Conservation (phyloP, 306 rosid species). For the Lathyrus sativus region DNA sequence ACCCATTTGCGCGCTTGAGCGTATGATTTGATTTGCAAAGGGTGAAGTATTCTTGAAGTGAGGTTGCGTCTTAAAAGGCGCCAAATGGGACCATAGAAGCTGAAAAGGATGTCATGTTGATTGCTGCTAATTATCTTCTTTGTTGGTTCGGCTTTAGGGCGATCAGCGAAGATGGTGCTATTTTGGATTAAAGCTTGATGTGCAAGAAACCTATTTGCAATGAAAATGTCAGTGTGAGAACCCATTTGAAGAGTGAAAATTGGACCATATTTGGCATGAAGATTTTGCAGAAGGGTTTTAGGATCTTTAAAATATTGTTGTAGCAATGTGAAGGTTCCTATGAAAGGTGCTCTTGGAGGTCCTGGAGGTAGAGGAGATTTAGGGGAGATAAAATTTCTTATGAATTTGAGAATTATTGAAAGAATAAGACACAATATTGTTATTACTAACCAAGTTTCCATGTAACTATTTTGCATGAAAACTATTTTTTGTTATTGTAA, state of each 20-base stretch:
- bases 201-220: conserved; percentile 38
- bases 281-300: conserved; percentile 32
- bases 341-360: conserved; percentile 29
- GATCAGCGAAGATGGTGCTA: conserved; percentile 39
- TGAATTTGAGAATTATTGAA: conserved; percentile 16
- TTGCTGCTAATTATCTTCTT: conserved; percentile 36
- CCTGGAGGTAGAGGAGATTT: conserved; percentile 44
- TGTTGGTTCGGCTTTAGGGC: conserved; percentile 35
- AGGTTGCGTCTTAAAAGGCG: conserved; percentile 50
- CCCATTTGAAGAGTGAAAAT: conserved; percentile 41
- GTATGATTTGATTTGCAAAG: conserved; percentile 37
- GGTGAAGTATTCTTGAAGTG: conserved; percentile 44
- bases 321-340: conserved; percentile 17
- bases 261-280: conserved; percentile 40
- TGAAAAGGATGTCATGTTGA: conserved; percentile 42
- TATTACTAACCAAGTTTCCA: conserved; percentile 43
- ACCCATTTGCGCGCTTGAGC: conserved; percentile 47
- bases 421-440: conserved; percentile 15
- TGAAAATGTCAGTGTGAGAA: conserved; percentile 32
- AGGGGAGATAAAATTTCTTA: background rate
- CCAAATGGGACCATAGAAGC: conserved; percentile 46
- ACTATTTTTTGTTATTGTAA: background rate
- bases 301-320: conserved; percentile 24
- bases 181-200: conserved; percentile 49
- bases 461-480: conserved; percentile 20